phyloP scores from a whole-genome alignment of 2,329 filamentous ascomycete species.

The Fusarium ambrosium region DNA sequence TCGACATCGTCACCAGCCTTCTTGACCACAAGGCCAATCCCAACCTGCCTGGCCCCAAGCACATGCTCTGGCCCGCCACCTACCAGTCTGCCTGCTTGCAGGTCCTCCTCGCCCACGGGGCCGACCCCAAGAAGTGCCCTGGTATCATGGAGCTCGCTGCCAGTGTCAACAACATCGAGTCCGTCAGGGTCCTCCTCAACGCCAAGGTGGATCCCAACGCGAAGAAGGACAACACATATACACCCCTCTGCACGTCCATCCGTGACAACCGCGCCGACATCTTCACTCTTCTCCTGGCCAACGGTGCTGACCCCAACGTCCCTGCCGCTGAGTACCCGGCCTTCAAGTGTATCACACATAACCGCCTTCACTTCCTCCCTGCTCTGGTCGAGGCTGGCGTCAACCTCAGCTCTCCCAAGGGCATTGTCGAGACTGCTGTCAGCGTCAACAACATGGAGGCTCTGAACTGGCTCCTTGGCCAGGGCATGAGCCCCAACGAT shows the following conservation, averaged over 20 bases:
- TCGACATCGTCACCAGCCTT: conserved; percentile 66
- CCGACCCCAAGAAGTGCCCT: conserved; percentile 70
- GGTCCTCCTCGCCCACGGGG: conserved; percentile 70
- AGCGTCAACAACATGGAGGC: conserved; percentile 72
- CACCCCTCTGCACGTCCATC: conserved; percentile 76
- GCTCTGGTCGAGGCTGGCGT: conserved; percentile 71
- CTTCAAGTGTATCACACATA: conserved; percentile 78
- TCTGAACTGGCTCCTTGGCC: conserved; percentile 70
- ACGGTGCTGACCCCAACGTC: conserved; percentile 73
- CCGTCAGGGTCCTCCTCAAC: conserved; percentile 68
- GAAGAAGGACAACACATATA: conserved; percentile 76
- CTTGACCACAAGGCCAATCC: conserved; percentile 72
- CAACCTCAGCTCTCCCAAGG: conserved; percentile 70
- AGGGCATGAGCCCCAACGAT: conserved; percentile 72
- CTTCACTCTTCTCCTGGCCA: conserved; percentile 68
- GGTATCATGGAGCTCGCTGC: conserved; percentile 75
- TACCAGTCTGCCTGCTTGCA: conserved; percentile 71
- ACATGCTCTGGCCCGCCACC: conserved; percentile 76
- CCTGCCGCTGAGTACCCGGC: conserved; percentile 74
- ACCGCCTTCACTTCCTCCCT: conserved; percentile 71
- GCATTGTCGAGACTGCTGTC: conserved; percentile 76
- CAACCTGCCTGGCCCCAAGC: conserved; percentile 77
- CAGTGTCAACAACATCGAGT: conserved; percentile 74
- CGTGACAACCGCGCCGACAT: conserved; percentile 75
- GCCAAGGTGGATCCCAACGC: conserved; percentile 72